Base-by-base conservation (phyloP, 208 protist species). In the Wallacemonas sp. region DNA sequence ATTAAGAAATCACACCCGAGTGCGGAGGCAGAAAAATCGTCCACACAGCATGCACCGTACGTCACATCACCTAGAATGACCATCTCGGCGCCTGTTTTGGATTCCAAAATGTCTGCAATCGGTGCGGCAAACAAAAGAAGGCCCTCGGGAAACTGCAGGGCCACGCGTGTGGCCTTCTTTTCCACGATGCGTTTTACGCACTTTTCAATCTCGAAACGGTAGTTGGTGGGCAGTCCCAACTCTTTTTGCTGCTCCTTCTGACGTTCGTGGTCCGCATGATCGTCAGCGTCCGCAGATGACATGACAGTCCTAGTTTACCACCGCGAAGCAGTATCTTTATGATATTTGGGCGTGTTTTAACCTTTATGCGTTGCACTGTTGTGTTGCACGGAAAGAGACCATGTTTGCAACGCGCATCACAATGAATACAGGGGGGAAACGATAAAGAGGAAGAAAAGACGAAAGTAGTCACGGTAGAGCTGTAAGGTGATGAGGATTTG, bases 11-110 rank as follows among this genome's bases (percentile, higher is more conserved):
- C 97, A 39, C 94, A 96, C 26, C 97, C 97, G 8, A 99, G 78
- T 9, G 97, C 96, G 2, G 66, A 31, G 0, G 98, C 98, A 5
- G 98, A 93, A 62, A 95, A 98, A 72, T 99, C 98, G 70, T 99
- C 98, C 14, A 99, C 96, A 75, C 98, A 99, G 82, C 98, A 99
- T 9, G 98, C 98, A 15, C 98, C 98, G 78, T 99, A 99, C 0
- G 98, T 99, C 12, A 99, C 98, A 73, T 99, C 98, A 33, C 98
- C 98, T 56, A 99, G 87, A 58, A 99, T 97, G 8, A 99, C 88
- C 64, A 93, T 96, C 60, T 98, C 91, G 0, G 94, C 94, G 5
- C 86, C 85, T 4, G 82, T 94, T 26, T 62, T 87, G 58, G 84
- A 78, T 72, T 98, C 91, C 21, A 99, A 66, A 67, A 99, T 98